phyloP scores from a whole-genome alignment of 257 asterid genomes.

The Ajuga chamaepitys region DNA sequence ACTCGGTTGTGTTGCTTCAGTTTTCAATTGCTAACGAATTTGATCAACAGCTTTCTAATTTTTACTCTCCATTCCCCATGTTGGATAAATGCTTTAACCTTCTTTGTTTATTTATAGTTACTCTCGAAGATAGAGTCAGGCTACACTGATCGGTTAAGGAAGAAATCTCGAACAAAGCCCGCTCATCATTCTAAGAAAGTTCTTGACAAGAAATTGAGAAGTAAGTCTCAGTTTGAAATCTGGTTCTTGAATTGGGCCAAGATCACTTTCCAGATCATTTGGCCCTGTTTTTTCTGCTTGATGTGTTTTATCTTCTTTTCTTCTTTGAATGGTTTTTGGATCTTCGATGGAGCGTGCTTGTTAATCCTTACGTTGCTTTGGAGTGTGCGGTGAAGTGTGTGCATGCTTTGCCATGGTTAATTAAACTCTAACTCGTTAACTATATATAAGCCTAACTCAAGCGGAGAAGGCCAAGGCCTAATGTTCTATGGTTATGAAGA shows the following conservation, averaged over 20 bases:
- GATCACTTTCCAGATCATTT: background rate
- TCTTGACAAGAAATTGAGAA: constrained; percentile 39
- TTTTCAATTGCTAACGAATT: background rate
- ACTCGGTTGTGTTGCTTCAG: constrained; percentile 1
- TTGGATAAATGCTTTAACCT: background rate
- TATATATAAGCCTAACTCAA: no score
- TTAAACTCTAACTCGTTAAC: no score
- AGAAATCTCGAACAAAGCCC: constrained; percentile 46
- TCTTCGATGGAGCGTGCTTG: background rate
- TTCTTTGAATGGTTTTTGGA: background rate
- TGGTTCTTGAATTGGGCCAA: background rate
- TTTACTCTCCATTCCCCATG: background rate
- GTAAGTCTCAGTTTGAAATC: constrained; percentile 37
- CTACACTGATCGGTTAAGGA: constrained; percentile 31
- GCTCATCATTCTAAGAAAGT: constrained; percentile 41
- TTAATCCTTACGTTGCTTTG: background rate
- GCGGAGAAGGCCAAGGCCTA: no score
- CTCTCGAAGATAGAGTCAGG: constrained; percentile 35
- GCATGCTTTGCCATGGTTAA: no score
- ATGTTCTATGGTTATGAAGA: no score
- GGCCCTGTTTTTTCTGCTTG: background rate
- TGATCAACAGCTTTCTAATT: constrained; percentile 4
- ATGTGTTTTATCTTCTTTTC: background rate
- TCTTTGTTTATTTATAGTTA: constrained; percentile 22
- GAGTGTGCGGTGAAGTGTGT: background rate